Percentiles rank a stretch among this genome's conserved stretches.
phyloP scores from a whole-genome alignment of 2,329 filamentous ascomycete species.

The Stemphylium beticola region DNA sequence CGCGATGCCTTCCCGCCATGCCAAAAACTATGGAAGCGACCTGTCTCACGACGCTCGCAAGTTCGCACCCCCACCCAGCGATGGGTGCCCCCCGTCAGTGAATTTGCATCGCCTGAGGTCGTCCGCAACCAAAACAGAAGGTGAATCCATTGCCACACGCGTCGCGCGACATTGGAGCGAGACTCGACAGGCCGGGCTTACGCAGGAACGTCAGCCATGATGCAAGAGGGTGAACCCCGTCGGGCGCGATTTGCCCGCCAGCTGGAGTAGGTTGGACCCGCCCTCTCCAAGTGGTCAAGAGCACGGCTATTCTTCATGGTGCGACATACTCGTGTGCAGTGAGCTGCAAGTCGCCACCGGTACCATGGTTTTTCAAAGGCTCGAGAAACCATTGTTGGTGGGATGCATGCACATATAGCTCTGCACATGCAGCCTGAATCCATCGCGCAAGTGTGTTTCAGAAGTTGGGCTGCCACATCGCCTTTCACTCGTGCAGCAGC shows the following conservation, averaged over 20 bases:
- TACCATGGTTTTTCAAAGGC: constrained; percentile 26
- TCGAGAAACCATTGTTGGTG: constrained; percentile 28
- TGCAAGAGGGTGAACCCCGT: constrained; percentile 28
- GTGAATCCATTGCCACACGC: constrained; percentile 20
- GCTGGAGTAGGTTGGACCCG: constrained; percentile 27
- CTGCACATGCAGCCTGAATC: constrained; percentile 18
- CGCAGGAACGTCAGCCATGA: constrained; percentile 41
- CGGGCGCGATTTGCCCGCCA: constrained; percentile 42
- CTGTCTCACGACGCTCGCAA: constrained; percentile 16
- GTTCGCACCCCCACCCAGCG: constrained; percentile 10
- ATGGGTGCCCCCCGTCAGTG: constrained; percentile 13
- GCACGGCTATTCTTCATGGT: constrained; percentile 39
- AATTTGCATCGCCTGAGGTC: constrained; percentile 18
- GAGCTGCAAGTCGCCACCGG: constrained; percentile 33
- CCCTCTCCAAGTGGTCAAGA: constrained; percentile 33
- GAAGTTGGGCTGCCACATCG: constrained; percentile 15
- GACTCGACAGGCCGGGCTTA: constrained; percentile 27
- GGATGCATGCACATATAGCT: constrained; percentile 23
- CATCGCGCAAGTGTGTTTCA: constrained; percentile 37
- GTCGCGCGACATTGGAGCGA: constrained; percentile 24
- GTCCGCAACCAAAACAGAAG: constrained; percentile 18
- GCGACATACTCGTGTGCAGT: constrained; percentile 35
- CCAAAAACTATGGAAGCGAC: constrained; percentile 23
- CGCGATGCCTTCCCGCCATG: constrained; percentile 12
- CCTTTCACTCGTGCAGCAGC: background rate